Conservation (phyloP, 768 basidiomycete species). For the Trametes cingulata region DNA sequence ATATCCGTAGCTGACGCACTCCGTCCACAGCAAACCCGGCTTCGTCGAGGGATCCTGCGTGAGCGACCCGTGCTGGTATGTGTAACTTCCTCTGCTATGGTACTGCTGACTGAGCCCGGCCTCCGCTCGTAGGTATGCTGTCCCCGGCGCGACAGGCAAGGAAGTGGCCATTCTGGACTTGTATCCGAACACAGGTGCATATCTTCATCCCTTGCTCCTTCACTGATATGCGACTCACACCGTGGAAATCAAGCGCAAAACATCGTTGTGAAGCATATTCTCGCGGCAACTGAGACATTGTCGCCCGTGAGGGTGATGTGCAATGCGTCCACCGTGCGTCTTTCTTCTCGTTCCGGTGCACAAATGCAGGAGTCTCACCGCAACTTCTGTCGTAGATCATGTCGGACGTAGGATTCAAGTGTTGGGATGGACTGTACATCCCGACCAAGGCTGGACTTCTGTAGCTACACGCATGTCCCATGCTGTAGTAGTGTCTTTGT, state of each 20-base stretch:
- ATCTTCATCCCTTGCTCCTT: not conserved
- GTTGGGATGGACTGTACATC: conserved; percentile 48
- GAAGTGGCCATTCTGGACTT: conserved; percentile 62
- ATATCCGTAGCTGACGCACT: not conserved
- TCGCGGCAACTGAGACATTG: conserved; percentile 46
- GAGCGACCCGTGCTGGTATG: conserved; percentile 57
- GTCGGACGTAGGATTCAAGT: conserved; percentile 52
- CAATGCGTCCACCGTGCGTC: conserved; percentile 45
- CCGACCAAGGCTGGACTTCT: conserved; percentile 36
- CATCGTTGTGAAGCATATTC: conserved; percentile 49
- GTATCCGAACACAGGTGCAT: conserved; percentile 53
- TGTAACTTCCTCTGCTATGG: not conserved
- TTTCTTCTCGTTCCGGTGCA: too few relatives aligned
- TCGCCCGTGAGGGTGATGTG: conserved; percentile 54
- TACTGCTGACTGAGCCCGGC: not conserved
- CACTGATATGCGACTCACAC: not conserved
- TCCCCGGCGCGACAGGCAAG: conserved; percentile 54
- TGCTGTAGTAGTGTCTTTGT: too few relatives aligned
- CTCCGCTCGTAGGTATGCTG: conserved; percentile 37
- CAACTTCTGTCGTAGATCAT: conserved; percentile 44
- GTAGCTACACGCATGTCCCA: not conserved
- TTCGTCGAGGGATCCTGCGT: conserved; percentile 62
- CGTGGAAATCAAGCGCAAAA: conserved; percentile 41
- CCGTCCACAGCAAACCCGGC: conserved; percentile 35
- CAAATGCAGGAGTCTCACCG: too few relatives aligned